phyloP scores from a whole-genome alignment of 2,329 filamentous ascomycete genomes.

The Capronia americana region DNA sequence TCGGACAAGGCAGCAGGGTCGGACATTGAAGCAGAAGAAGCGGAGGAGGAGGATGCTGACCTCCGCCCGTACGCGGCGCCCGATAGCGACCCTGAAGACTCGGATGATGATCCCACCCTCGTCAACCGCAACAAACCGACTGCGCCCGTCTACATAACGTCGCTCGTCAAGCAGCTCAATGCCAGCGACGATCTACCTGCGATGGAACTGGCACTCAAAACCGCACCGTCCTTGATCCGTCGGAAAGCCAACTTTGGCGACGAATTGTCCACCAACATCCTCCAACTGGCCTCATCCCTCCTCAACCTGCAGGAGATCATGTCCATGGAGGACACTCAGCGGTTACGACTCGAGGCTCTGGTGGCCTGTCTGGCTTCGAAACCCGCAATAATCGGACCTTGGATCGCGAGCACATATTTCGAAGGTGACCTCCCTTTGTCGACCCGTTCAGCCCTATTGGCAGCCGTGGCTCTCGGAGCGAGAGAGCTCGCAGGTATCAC shows the following conservation, averaged over 20 bases:
- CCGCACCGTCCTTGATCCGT: constrained; percentile 80
- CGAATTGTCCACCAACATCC: constrained; percentile 82
- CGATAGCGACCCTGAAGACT: constrained; percentile 86
- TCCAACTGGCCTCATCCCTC: constrained; percentile 78
- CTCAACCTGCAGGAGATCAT: constrained; percentile 85
- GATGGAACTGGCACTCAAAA: constrained; percentile 77
- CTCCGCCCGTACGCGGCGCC: constrained; percentile 82
- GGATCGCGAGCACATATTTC: constrained; percentile 86
- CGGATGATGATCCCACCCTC: constrained; percentile 88
- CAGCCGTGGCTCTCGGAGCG: constrained; percentile 79
- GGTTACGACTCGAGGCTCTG: constrained; percentile 78
- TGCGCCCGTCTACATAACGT: constrained; percentile 70
- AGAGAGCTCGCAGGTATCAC: constrained; percentile 84
- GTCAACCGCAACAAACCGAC: constrained; percentile 81
- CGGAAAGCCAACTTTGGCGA: constrained; percentile 87
- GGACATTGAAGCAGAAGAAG: background rate
- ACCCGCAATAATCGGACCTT: constrained; percentile 78
- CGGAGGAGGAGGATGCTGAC: constrained; percentile 66
- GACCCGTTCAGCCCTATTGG: constrained; percentile 81
- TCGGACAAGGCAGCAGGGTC: constrained; percentile 49
- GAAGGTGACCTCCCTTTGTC: constrained; percentile 88
- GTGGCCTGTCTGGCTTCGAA: constrained; percentile 79
- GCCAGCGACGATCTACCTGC: constrained; percentile 84
- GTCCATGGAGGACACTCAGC: constrained; percentile 75
- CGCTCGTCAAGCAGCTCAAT: constrained; percentile 52